A percentile compares a stretch with the other conserved stretches of the same genome.
phyloP scores from a whole-genome alignment of 208 protist species.

The Borovskyia barvae region DNA sequence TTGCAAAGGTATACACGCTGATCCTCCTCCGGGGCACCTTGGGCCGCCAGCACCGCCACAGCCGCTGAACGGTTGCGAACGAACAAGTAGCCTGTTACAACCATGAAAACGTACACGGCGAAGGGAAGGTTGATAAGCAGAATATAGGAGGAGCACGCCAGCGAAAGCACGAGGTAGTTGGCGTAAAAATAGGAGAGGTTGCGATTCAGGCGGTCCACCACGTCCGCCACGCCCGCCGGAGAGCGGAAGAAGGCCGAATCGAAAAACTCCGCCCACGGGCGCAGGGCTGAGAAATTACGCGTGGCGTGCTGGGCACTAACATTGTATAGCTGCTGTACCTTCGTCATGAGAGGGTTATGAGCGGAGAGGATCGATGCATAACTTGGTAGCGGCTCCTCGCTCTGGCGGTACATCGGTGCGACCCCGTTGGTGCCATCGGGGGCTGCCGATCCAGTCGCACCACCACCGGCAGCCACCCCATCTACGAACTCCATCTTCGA shows the following conservation, averaged over 20 bases:
- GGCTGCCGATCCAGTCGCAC: neutral
- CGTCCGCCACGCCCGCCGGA: slow-evolving; percentile 54
- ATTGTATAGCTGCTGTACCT: slow-evolving; percentile 32
- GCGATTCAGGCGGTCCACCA: slow-evolving; percentile 57
- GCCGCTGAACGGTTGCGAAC: slow-evolving; percentile 29
- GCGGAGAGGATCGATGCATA: slow-evolving; percentile 39
- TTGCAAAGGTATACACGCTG: slow-evolving; percentile 29
- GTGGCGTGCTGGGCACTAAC: slow-evolving; percentile 31
- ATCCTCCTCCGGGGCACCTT: slow-evolving; percentile 22
- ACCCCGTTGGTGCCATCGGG: neutral
- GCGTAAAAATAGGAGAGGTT: slow-evolving; percentile 85
- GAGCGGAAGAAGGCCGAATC: slow-evolving; percentile 56
- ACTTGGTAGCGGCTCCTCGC: slow-evolving; percentile 18
- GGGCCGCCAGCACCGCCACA: slow-evolving; percentile 10
- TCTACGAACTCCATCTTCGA: slow-evolving; percentile 43
- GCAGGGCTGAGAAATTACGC: slow-evolving; percentile 38
- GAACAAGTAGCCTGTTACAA: slow-evolving; percentile 43
- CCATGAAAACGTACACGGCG: slow-evolving; percentile 51
- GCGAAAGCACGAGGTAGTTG: slow-evolving; percentile 88
- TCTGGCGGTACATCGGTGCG: neutral
- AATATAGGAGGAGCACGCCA: slow-evolving; percentile 73
- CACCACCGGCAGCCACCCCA: neutral
- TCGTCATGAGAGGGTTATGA: slow-evolving; percentile 11
- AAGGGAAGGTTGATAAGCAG: slow-evolving; percentile 81
- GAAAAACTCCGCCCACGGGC: slow-evolving; percentile 86